Evolutionary conservation across 192 early-diverging fungal species (phyloP).

Genomic region (Geranomyces michiganensis): DNA sequence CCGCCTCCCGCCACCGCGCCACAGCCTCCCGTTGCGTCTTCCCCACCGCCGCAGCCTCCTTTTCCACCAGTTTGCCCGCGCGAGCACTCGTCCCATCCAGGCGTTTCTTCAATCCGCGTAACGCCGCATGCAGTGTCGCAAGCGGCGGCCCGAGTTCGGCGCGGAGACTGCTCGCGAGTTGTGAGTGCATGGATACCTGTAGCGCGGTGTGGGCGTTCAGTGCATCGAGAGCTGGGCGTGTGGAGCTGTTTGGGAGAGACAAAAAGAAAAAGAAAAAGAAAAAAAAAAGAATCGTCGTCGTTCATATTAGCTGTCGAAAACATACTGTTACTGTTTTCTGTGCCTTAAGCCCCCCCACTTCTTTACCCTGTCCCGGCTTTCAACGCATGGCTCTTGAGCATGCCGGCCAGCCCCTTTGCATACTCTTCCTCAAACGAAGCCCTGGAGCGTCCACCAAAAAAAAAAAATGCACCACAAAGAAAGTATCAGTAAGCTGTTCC

Average conservation of each 20-base stretch:
- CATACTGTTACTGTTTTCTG: no score
- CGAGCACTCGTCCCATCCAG: neutral
- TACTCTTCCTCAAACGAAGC: slow-evolving; percentile 9
- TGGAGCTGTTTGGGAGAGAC: no score
- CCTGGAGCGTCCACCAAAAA: neutral
- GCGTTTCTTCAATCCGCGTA: neutral
- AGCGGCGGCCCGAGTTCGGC: slow-evolving; percentile 8
- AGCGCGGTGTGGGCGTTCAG: neutral
- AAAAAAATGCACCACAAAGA: no score
- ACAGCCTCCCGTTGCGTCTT: neutral
- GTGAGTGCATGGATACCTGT: neutral
- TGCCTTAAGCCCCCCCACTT: neutral
- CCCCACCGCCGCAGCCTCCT: neutral
- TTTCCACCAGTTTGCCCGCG: neutral
- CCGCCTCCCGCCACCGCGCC: neutral
- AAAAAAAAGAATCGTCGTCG: neutral
- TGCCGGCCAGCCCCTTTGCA: slow-evolving; percentile 7
- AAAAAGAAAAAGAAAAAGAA: no score
- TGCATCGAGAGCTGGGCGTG: neutral
- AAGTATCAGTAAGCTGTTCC: no score
- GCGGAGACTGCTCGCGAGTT: neutral
- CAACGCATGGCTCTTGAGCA: neutral
- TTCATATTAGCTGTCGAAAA: no score
- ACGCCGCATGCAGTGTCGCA: neutral
- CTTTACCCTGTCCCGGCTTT: neutral